phyloP scores from a whole-genome alignment of 2,329 filamentous ascomycete species.

The Cercospora zeina region DNA sequence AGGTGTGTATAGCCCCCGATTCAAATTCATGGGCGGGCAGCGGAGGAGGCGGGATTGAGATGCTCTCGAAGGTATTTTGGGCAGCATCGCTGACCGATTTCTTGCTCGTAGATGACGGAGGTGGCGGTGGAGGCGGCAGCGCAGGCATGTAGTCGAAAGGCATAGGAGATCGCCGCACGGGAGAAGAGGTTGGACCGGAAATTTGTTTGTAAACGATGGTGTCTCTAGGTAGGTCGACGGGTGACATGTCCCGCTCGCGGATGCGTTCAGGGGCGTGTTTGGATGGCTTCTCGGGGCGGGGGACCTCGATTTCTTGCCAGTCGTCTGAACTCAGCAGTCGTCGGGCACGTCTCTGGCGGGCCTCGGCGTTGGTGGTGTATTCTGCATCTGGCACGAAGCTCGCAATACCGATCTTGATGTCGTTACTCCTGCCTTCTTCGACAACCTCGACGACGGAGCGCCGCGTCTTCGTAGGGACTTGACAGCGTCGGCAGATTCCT shows the following conservation, averaged over 20 bases:
- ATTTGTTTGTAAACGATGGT: conserved; percentile 23
- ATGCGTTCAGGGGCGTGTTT: neutral
- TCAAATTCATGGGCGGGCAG: neutral
- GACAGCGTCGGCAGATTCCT: conserved; percentile 41
- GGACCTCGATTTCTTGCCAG: conserved; percentile 25
- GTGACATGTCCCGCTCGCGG: neutral
- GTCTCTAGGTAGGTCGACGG: neutral
- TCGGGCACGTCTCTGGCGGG: conserved; percentile 20
- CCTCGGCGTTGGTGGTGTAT: conserved; percentile 25
- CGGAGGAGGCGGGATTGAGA: conserved; percentile 22
- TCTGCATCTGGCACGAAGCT: conserved; percentile 31
- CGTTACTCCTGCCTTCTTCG: conserved; percentile 31
- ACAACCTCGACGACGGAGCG: conserved; percentile 25
- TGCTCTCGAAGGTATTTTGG: conserved; percentile 10
- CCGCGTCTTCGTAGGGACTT: conserved; percentile 30
- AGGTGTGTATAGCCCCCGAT: neutral
- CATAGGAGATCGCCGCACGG: neutral
- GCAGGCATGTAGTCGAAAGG: conserved; percentile 1
- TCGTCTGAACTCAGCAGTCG: conserved; percentile 28
- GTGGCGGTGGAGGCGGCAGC: conserved; percentile 1
- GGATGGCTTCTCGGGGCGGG: neutral
- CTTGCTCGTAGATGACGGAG: neutral
- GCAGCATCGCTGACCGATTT: neutral
- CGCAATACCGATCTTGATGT: conserved; percentile 34
- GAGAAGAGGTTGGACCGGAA: conserved; percentile 15